phyloP scores from a whole-genome alignment of 257 asterid species.

The Salvia splendens region DNA sequence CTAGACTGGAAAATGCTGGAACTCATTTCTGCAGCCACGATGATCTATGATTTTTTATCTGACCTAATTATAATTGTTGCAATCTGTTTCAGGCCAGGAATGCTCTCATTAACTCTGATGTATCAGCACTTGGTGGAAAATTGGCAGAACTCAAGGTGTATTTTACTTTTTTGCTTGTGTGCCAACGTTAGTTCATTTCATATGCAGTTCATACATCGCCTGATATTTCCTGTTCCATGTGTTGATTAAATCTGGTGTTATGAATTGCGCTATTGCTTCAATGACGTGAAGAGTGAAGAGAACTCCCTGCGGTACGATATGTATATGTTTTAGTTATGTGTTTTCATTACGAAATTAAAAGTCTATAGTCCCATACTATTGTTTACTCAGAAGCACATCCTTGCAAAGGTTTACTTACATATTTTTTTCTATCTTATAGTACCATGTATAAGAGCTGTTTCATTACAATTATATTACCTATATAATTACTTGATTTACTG shows the following conservation, averaged over 20 bases:
- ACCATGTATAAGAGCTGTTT: not conserved
- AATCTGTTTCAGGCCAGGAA: constrained; percentile 56
- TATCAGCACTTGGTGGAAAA: constrained; percentile 49
- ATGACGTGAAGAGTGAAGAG: constrained; percentile 61
- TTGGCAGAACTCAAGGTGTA: constrained; percentile 58
- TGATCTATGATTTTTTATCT: not conserved
- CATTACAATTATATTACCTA: not conserved
- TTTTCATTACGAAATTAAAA: too few species aligned
- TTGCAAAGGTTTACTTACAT: constrained; percentile 58
- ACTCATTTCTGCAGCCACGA: not conserved
- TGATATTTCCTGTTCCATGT: constrained; percentile 24
- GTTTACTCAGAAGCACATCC: not conserved
- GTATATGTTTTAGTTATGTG: constrained; percentile 2
- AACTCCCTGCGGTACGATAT: constrained; percentile 47
- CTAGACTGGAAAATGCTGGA: not conserved
- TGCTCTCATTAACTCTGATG: constrained; percentile 51
- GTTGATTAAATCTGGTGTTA: constrained; percentile 9
- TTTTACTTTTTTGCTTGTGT: constrained; percentile 10
- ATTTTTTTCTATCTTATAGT: constrained; percentile 36
- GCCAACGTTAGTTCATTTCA: constrained; percentile 1
- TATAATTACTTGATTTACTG: constrained; percentile 2
- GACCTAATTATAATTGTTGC: constrained; percentile 25
- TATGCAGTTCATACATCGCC: constrained; percentile 5
- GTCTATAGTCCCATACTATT: too few species aligned
- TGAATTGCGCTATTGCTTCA: constrained; percentile 28